phyloP scores from a whole-genome alignment of 805 yeast genomes.

The Nakazawaea pomicola region DNA sequence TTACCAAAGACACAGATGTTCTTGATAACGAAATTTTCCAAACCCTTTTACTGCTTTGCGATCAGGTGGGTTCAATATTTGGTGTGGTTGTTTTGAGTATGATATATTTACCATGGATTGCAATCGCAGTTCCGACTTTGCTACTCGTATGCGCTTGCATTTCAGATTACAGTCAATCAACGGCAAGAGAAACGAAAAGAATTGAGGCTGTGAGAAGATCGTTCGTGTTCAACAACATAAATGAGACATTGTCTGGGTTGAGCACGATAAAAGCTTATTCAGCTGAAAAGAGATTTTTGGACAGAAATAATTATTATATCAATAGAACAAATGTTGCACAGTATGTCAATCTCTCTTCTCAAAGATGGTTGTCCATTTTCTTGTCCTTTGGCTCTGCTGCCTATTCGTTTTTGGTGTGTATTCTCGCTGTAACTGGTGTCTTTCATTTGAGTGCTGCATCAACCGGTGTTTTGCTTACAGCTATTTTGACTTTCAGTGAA shows the following conservation, averaged over 20 bases:
- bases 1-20: constrained; percentile 81
- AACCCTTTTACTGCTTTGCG: constrained; percentile 57
- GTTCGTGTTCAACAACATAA: not conserved
- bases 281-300: not conserved
- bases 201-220: not conserved
- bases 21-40: constrained; percentile 76
- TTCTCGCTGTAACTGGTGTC: not conserved
- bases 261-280: not conserved
- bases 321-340: not conserved
- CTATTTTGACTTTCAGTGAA: not conserved
- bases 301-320: not conserved
- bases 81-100: constrained; percentile 34
- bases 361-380: not conserved
- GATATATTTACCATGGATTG: constrained; percentile 48
- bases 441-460: not conserved
- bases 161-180: not conserved
- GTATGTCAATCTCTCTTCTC: not conserved
- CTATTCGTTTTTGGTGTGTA: not conserved
- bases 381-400: not conserved
- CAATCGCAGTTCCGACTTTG: constrained; percentile 47
- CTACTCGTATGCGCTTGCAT: constrained; percentile 27
- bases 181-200: not conserved
- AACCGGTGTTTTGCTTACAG: not conserved
- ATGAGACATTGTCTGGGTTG: not conserved
- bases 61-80: constrained; percentile 36